A percentile compares a stretch with the other conserved stretches of the same genome.
Evolutionary conservation across 2,329 filamentous ascomycete genomes (phyloP).

Genomic region (Xylaria multiplex): DNA sequence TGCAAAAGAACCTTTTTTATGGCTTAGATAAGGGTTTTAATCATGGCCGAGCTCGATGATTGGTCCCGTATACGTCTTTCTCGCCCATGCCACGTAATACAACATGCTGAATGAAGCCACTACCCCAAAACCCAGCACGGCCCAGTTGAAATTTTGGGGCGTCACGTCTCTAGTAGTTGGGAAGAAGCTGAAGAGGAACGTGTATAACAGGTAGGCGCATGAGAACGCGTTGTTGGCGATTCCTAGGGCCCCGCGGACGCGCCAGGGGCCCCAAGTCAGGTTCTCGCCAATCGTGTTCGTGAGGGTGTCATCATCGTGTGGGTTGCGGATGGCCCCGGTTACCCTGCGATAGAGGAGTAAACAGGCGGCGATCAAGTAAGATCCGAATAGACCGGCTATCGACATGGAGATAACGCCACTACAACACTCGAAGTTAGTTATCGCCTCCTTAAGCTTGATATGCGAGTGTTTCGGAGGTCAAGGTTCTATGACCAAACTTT

Average conservation of each 20-base stretch:
- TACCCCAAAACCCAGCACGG: constrained; percentile 37
- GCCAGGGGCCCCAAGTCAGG: constrained; percentile 42
- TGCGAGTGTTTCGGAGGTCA: not conserved
- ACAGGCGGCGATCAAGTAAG: constrained; percentile 39
- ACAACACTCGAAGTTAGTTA: not conserved
- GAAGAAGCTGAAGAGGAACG: constrained; percentile 46
- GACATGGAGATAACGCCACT: constrained; percentile 42
- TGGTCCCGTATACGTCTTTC: constrained; percentile 40
- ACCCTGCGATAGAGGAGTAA: constrained; percentile 38
- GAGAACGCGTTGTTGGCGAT: constrained; percentile 41
- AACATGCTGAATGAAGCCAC: constrained; percentile 42
- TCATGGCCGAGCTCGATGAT: constrained; percentile 36
- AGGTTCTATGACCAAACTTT: not conserved
- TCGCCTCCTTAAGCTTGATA: not conserved
- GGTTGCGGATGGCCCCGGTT: constrained; percentile 36
- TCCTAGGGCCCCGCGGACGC: constrained; percentile 37
- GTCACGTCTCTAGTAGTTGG: constrained; percentile 39
- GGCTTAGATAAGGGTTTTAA: no score
- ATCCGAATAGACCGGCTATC: constrained; percentile 41
- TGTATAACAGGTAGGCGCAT: constrained; percentile 38
- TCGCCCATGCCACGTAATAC: constrained; percentile 44
- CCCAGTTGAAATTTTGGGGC: constrained; percentile 42
- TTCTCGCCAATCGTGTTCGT: constrained; percentile 37
- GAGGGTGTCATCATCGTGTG: constrained; percentile 33
- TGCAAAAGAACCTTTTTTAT: not conserved